Evolutionary conservation across 2,329 filamentous ascomycete species (phyloP).

Genomic region (Phoma sp.): DNA sequence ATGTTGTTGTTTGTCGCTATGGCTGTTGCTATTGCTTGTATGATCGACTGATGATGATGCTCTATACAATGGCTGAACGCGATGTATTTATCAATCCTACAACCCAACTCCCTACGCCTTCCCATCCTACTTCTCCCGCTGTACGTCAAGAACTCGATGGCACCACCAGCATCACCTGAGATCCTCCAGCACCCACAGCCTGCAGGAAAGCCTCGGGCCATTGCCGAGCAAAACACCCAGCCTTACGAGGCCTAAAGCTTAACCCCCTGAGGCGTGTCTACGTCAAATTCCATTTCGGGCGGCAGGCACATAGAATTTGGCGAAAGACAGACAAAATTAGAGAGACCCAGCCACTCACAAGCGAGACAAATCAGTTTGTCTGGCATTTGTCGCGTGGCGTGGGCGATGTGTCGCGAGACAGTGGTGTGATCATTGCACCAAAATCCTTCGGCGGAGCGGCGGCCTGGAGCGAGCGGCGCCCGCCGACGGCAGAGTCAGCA

Average conservation of each 20-base stretch:
- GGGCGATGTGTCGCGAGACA: slow-evolving; percentile 21
- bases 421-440: slow-evolving; percentile 33
- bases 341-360: neutral
- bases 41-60: slow-evolving; percentile 3
- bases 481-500: slow-evolving; percentile 26
- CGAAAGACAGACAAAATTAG: too few species aligned
- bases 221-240: slow-evolving; percentile 3
- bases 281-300: neutral
- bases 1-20: neutral
- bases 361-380: neutral
- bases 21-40: slow-evolving; percentile 11
- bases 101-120: neutral
- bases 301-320: neutral
- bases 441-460: slow-evolving; percentile 3
- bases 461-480: slow-evolving; percentile 22
- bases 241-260: slow-evolving; percentile 10
- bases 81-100: slow-evolving; percentile 12
- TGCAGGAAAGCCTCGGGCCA: neutral
- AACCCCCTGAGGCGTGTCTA: slow-evolving; percentile 1
- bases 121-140: neutral
- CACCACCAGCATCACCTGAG: slow-evolving; percentile 31
- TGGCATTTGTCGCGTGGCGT: slow-evolving; percentile 11
- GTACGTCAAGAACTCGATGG: slow-evolving; percentile 5
- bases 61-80: neutral
- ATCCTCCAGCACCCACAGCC: neutral